Evolutionary conservation across 2,329 filamentous ascomycete genomes (phyloP).

Genomic region (Apiospora arundinis): DNA sequence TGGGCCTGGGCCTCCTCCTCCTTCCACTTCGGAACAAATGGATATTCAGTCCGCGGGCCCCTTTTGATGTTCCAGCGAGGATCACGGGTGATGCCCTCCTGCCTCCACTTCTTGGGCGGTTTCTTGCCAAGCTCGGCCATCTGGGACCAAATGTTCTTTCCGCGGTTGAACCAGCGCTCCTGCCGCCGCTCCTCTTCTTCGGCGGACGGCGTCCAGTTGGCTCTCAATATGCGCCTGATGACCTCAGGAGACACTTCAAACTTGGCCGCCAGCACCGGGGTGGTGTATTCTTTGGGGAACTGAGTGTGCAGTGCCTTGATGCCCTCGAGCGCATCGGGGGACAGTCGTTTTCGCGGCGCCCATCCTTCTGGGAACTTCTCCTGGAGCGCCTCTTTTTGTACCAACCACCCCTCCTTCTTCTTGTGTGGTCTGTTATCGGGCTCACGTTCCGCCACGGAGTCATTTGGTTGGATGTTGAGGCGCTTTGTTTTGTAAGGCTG

Average conservation of each 20-base stretch:
- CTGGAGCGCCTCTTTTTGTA: conserved; percentile 76
- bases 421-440: conserved; percentile 28
- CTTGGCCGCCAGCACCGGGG: conserved; percentile 71
- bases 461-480: background rate
- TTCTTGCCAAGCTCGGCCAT: conserved; percentile 67
- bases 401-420: conserved; percentile 67
- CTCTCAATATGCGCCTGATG: conserved; percentile 83
- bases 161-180: conserved; percentile 66
- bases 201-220: conserved; percentile 71
- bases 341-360: conserved; percentile 84
- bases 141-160: conserved; percentile 63
- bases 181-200: conserved; percentile 64
- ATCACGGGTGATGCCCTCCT: conserved; percentile 57
- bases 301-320: conserved; percentile 83
- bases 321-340: conserved; percentile 89
- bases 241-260: conserved; percentile 90
- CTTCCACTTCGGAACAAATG: conserved; percentile 37
- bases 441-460: background rate
- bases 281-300: conserved; percentile 80
- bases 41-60: conserved; percentile 36
- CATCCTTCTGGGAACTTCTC: conserved; percentile 83
- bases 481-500: background rate
- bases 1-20: conserved; percentile 28
- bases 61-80: conserved; percentile 47
- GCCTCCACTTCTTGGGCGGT: conserved; percentile 66